Conservation (phyloP, 2,329 filamentous ascomycete species). For the Cryphonectria parasitica region DNA sequence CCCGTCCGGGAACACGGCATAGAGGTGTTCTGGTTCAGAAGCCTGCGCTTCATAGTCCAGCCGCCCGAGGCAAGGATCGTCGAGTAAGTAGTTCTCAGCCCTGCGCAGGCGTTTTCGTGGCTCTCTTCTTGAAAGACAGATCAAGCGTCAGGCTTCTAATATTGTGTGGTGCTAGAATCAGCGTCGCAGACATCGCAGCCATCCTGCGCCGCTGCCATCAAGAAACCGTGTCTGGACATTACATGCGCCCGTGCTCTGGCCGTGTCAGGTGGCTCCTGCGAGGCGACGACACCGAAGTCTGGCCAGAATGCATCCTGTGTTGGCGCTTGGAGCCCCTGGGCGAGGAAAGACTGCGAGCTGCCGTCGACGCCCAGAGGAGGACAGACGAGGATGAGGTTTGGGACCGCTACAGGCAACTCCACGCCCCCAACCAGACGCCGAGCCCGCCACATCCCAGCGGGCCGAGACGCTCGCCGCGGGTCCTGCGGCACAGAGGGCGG, state of each 20-base stretch:
- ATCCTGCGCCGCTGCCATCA: background rate
- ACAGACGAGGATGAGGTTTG: background rate
- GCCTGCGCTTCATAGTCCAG: background rate
- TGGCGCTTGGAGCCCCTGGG: background rate
- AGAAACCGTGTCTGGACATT: background rate
- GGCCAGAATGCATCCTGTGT: background rate
- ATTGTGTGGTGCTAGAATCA: background rate
- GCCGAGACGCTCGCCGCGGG: background rate
- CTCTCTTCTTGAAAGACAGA: background rate
- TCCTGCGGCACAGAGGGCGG: background rate
- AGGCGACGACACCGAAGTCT: background rate
- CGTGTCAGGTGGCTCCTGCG: background rate
- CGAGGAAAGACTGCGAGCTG: background rate
- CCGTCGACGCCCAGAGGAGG: background rate
- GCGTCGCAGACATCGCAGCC: background rate
- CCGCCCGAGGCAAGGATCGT: background rate
- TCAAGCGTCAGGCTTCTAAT: background rate
- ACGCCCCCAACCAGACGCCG: background rate
- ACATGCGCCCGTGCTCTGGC: background rate
- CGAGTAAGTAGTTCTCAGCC: background rate
- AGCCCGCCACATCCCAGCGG: background rate
- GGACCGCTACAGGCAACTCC: background rate
- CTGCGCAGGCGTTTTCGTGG: background rate
- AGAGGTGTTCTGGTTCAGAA: background rate
- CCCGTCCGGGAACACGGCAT: background rate